Evolutionary conservation across 2,329 filamentous ascomycete species (phyloP), one percentile per base, ranked within the genome.

Genomic region (Venturia oleaginea): DNA sequence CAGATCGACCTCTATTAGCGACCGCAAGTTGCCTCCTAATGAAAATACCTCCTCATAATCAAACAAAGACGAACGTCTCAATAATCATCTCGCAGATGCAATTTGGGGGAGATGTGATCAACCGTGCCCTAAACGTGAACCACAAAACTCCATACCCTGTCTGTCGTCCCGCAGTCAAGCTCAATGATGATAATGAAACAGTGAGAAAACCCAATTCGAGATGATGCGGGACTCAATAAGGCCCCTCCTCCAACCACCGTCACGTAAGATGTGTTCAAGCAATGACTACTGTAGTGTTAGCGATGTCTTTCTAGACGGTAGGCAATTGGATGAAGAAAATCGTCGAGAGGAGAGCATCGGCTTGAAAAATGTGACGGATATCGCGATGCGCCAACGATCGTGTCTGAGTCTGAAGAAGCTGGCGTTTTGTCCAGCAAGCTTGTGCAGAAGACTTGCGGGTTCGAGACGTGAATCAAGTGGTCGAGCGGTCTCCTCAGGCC

Each of bases 151-250:
- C 51, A 57, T 34, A 13, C 51, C 30, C 51, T 24, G 34, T 57
- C 51, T 30, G 30, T 34, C 51, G 15, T 57, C 15, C 15, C 30
- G 30, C 30, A 57, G 34, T 34, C 51, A 55, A 57, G 17, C 30
- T 57, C 51, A 57, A 57, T 19, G 30, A n/a, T 11, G 51, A 57
- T 57, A 57, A 34, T 57, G 27, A 57, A 57, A 34, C 30, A 57
- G 19, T 13, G 51, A 11, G 17, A 11, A 34, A 55, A 8, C 13
- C 30, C 19, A 34, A 57, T 32, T 19, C 4, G 27, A 57, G 27
- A 5, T 57, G 27, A 8, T 34, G 2, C 13, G 19, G 24, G 19
- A 34, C 15, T 6, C 51, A 57, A 34, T 27, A 17, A 57, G 30
- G 13, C 11, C 24, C n/a, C 24, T 17, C 24, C 11, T 34, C 51